phyloP scores from a whole-genome alignment of 257 asterid genomes.

The Coffea eugenioides region DNA sequence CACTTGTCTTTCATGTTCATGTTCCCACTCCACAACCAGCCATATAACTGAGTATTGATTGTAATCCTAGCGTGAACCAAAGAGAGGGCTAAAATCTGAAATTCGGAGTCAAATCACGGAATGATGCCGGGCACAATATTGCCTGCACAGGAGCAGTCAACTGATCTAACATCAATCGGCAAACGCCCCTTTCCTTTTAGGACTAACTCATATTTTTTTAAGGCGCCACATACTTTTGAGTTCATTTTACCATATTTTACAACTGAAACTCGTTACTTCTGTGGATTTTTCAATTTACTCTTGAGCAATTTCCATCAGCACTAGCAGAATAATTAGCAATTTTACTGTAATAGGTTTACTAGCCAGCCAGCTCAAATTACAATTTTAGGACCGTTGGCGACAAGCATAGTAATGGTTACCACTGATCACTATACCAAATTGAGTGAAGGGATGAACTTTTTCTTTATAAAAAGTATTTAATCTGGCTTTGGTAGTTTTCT shows the following conservation, averaged over 20 bases:
- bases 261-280: neutral
- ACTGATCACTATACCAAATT: neutral
- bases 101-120: neutral
- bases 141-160: neutral
- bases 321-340: neutral
- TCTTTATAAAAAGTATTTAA: too few species aligned
- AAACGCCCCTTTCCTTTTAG: neutral
- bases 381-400: neutral
- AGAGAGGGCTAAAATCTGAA: neutral
- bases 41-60: neutral
- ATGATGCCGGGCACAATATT: neutral
- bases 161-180: neutral
- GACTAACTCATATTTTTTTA: neutral
- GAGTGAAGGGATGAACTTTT: neutral
- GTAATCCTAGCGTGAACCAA: neutral
- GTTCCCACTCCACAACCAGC: neutral
- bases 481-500: neutral
- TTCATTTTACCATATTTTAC: neutral
- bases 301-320: neutral
- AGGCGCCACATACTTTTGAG: neutral
- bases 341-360: neutral
- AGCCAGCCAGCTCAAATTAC: neutral
- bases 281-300: neutral
- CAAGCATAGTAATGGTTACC: neutral
- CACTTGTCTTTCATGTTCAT: neutral